Conservation (phyloP, 2,329 filamentous ascomycete species). For the Teratosphaeria viscida region DNA sequence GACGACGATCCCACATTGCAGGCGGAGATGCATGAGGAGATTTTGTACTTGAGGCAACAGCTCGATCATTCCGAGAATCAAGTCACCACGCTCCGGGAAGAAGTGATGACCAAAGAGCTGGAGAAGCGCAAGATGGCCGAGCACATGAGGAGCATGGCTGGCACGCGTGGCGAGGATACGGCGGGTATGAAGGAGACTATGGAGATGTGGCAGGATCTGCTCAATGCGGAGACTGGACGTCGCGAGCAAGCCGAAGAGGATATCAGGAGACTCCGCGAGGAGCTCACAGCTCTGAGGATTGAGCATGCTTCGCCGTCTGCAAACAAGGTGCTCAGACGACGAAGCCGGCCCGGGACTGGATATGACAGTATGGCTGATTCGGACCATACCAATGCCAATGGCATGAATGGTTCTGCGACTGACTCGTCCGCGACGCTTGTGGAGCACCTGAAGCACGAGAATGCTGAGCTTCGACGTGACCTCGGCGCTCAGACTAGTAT, state of each 20-base stretch:
- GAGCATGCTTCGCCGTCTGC: constrained; percentile 35
- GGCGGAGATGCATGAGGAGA: constrained; percentile 69
- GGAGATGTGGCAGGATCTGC: constrained; percentile 89
- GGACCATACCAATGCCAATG: constrained; percentile 28
- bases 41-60: constrained; percentile 72
- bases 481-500: constrained; percentile 95
- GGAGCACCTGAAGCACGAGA: constrained; percentile 84
- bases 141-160: constrained; percentile 54
- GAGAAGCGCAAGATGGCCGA: constrained; percentile 83
- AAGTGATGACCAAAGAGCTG: constrained; percentile 66
- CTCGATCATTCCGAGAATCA: constrained; percentile 75
- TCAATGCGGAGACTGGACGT: constrained; percentile 81
- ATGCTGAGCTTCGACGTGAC: constrained; percentile 81
- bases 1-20: constrained; percentile 31
- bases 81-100: constrained; percentile 70
- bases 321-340: constrained; percentile 19
- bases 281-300: constrained; percentile 47
- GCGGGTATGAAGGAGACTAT: constrained; percentile 34
- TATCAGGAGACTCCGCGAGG: constrained; percentile 71
- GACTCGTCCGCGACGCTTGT: constrained; percentile 31
- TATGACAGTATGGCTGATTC: constrained; percentile 24
- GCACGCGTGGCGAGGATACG: constrained; percentile 19
- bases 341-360: constrained; percentile 20
- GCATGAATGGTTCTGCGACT: constrained; percentile 18
- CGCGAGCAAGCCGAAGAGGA: constrained; percentile 88